Evolutionary conservation across 2,329 filamentous ascomycete species (phyloP).

Genomic region (Stagonosporopsis cucurbitacearum): DNA sequence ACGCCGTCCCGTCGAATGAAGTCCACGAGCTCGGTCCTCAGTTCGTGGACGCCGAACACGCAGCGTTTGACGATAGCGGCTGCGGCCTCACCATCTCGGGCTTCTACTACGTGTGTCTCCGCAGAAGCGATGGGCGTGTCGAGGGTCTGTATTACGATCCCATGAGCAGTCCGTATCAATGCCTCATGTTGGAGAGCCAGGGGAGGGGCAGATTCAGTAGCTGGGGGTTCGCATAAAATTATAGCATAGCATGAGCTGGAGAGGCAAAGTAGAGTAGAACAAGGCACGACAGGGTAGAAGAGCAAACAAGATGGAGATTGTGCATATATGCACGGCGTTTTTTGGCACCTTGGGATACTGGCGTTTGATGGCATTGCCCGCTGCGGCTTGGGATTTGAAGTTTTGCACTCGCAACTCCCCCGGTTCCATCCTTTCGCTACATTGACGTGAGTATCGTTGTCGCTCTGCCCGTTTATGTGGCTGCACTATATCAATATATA

Average conservation of each 20-base stretch:
- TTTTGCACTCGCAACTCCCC: too few species aligned
- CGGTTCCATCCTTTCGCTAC: too few species aligned
- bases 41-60: conserved; percentile 28
- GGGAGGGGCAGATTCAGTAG: conserved; percentile 45
- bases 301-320: not conserved
- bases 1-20: not conserved
- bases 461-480: not conserved
- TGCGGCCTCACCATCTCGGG: conserved; percentile 60
- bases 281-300: not conserved
- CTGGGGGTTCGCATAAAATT: conserved; percentile 44
- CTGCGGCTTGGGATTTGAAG: not conserved
- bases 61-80: conserved; percentile 42
- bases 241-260: not conserved
- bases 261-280: too few species aligned
- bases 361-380: conserved; percentile 4
- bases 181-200: conserved; percentile 53
- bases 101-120: conserved; percentile 61
- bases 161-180: conserved; percentile 61
- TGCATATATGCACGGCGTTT: conserved; percentile 1
- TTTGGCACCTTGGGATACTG: not conserved
- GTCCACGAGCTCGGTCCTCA: not conserved
- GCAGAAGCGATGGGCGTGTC: conserved; percentile 54
- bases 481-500: not conserved
- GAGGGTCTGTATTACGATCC: conserved; percentile 63
- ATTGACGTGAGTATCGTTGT: not conserved